Evolutionary conservation across 768 basidiomycete genomes (phyloP).

Genomic region (Termitomyces titanicus): DNA sequence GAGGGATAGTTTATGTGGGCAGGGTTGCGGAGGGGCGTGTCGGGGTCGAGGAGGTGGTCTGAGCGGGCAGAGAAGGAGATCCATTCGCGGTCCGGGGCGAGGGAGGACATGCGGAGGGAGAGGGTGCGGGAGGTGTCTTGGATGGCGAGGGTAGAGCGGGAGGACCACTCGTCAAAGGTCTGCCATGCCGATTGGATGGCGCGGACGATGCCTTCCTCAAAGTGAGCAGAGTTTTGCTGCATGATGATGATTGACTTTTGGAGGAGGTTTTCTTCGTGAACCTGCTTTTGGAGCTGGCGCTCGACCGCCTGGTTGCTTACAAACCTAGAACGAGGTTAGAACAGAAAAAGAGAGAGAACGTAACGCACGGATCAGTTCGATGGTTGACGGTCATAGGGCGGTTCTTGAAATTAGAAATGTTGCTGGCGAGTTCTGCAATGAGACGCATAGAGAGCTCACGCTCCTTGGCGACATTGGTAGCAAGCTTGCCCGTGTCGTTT

Average conservation of each 20-base stretch:
- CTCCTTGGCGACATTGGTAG: slow-evolving; percentile 88
- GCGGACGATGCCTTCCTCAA: slow-evolving; percentile 94
- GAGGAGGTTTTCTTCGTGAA: slow-evolving; percentile 95
- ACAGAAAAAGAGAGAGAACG: slow-evolving; percentile 12
- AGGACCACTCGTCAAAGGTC: slow-evolving; percentile 93
- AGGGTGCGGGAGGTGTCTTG: slow-evolving; percentile 75
- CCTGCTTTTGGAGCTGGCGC: slow-evolving; percentile 83
- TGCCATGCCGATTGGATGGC: slow-evolving; percentile 96
- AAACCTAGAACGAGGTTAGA: slow-evolving; percentile 35
- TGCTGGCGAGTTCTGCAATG: slow-evolving; percentile 83
- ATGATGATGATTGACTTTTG: slow-evolving; percentile 98
- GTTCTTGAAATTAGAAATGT: slow-evolving; percentile 91
- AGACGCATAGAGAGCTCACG: slow-evolving; percentile 82
- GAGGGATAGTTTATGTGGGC: slow-evolving; percentile 78
- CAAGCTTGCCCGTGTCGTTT: slow-evolving; percentile 93
- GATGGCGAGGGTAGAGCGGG: slow-evolving; percentile 70
- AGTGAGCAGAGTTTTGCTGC: slow-evolving; percentile 95
- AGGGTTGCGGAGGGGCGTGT: slow-evolving; percentile 87
- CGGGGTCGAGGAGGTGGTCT: slow-evolving; percentile 95
- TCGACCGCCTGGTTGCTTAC: slow-evolving; percentile 62
- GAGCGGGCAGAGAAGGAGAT: slow-evolving; percentile 89
- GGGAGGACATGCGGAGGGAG: slow-evolving; percentile 68
- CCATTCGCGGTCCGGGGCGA: slow-evolving; percentile 92
- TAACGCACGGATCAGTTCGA: slow-evolving; percentile 77
- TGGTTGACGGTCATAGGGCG: slow-evolving; percentile 83